Base-by-base conservation (phyloP, 2,329 filamentous ascomycete species). In the Xylaria sp. region DNA sequence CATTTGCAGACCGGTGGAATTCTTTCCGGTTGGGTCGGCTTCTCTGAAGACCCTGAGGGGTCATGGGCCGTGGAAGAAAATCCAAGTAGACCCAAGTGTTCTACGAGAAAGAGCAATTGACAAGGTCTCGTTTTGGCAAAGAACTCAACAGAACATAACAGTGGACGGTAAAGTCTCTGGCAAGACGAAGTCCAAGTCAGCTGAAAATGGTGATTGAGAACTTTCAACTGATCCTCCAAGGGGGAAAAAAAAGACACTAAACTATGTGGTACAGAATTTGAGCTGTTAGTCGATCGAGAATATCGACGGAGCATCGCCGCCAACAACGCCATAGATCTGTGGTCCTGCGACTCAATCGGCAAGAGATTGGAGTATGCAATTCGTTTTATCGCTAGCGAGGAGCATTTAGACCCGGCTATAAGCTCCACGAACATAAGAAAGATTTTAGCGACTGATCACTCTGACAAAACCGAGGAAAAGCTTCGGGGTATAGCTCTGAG, bases 381-480 rank as follows among this genome's bases (percentile, higher is more conserved):
- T 26, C 24, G 24, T 5, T 26, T 26, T 11, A 26, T 26, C 11
- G 5, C 24, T 11, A 26, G 24, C 18, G 20, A 52, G 19, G 54
- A 61, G 19, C 56, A 49, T 2, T 11, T 63, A 9, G 49, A 52
- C 24, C 54, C 56, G 2, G 43, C 41, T 19, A 46, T 63, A 6
- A 64, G 62, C 41, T 63, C 60, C 24, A 63, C 54, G 9, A 44
- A 44, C 5, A 7, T 61, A 21, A 43, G 57, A 8, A 22, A 19
- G 11, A 52, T 57, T 19, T 47, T 63, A 38, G 41, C 46, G 7
- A 26, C 20, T 5, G 17, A n/a, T 2, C 13, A 47, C 9, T 9
- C 18, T 8, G 39, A 40, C 18, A 9, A 48, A 18, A 50, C 61
- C 2, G 50, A 52, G 38, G 34, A 51, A 5, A 38, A 39, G 3